These are phyloP conservation scores for Thalia dealbata DNA, from an alignment of 176 grass and related monocot species.

Conservation along the genomic window DNA sequence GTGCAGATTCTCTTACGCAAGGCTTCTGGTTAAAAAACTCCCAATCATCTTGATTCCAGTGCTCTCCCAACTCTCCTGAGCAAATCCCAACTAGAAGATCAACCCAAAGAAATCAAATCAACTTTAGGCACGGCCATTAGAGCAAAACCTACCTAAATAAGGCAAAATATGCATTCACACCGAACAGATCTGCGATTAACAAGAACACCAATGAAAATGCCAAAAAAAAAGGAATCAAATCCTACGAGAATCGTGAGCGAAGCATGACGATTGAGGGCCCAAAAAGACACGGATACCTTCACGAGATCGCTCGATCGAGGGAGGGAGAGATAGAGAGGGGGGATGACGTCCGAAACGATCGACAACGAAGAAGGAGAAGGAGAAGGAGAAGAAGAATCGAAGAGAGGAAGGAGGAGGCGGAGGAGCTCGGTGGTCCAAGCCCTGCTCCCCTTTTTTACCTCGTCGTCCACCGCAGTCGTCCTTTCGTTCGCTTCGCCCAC, in stretches of 20 bases:
- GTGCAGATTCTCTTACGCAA: background rate
- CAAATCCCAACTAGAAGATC: background rate
- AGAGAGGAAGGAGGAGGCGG: too few species aligned
- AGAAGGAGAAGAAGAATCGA: background rate
- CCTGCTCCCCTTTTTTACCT: too few species aligned
- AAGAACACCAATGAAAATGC: background rate
- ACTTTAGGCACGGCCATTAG: background rate
- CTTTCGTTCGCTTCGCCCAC: too few species aligned
- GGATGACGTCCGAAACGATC: background rate
- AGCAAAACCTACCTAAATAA: background rate
- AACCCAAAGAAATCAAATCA: background rate
- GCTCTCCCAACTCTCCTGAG: background rate
- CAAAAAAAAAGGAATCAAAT: background rate
- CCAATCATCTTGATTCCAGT: background rate
- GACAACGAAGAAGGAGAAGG: background rate
- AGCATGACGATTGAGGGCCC: background rate
- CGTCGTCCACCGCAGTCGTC: too few species aligned
- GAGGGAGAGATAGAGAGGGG: background rate
- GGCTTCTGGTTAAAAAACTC: constrained; percentile 2
- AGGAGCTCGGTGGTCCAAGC: too few species aligned
- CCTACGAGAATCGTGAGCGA: background rate
- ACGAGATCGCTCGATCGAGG: background rate
- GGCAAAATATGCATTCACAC: background rate
- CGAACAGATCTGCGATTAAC: background rate
- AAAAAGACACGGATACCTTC: background rate